Base-by-base conservation (phyloP, 208 protist genomes). In the Leishmania gerbilli region DNA sequence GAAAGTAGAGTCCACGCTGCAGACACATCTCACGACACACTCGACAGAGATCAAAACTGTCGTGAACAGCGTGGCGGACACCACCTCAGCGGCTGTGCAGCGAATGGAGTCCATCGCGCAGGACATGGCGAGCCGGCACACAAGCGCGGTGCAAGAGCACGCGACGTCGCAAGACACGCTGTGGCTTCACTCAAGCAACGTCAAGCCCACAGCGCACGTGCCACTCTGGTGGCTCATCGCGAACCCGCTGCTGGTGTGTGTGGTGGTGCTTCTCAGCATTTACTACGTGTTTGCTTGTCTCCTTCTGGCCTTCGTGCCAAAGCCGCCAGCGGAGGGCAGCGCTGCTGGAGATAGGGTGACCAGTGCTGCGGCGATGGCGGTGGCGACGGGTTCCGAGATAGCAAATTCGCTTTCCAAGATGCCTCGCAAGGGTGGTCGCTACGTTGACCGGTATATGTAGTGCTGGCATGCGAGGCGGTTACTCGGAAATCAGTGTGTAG, bases 221-320 rank as follows among this genome's bases (percentile, higher is more conserved):
- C 87, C 89, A 13, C 51, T 87, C 56, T 91, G 88, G 86, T 95
- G 92, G 91, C 76, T 94, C 8, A 71, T 88, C 21, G 71, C 71
- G 45, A 87, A 92, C 31, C 81, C 89, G 45, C 37, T 92, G 47
- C 62, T 90, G 53, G 78, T 94, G 19, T 78, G 74, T 55, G 0
- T 79, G 11, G 87, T 84, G 49, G 81, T 97, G 42, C 67, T 95
- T 74, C n/a, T 81, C 31, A 88, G 85, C 45, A 76, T 86, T 31
- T 97, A 97, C 81, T 89, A 92, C 85, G 60, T 96, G 31, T 86
- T 92, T 55, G 94, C 89, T 3, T 91, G 88, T 15, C 87, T 96
- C 51, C 88, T 97, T 17, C 79, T 97, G 0, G 92, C 90, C 1
- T 91, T 95, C 81, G 94, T 97, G 17, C 92, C 92, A 40, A 83